Conservation (phyloP, 805 yeast species). For the Hanseniaspora meyeri region DNA sequence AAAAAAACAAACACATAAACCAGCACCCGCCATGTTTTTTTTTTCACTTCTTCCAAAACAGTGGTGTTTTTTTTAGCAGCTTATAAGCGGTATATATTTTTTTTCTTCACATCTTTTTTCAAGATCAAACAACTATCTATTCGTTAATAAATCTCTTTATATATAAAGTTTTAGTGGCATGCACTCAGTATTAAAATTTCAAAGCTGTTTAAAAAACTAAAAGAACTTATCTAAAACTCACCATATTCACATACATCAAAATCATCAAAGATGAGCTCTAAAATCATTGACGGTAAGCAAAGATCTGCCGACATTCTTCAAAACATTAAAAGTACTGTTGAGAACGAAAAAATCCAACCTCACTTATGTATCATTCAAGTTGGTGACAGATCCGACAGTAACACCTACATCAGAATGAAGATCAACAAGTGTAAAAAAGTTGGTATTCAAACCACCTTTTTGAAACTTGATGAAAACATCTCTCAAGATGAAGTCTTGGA, state of each 20-base stretch:
- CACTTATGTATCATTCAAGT: constrained; percentile 76
- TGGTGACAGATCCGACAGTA: constrained; percentile 79
- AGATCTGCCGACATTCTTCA: constrained; percentile 12
- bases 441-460: constrained; percentile 53
- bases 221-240: too few relatives aligned
- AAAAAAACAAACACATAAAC: not conserved
- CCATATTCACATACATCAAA: not conserved
- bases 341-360: constrained; percentile 46
- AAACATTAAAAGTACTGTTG: constrained; percentile 6
- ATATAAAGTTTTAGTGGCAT: too few relatives aligned
- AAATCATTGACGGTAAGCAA: constrained; percentile 14
- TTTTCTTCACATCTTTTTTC: not conserved
- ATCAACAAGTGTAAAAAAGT: constrained; percentile 81
- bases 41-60: not conserved
- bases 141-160: too few relatives aligned
- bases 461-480: constrained; percentile 47
- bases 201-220: too few relatives aligned
- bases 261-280: not conserved
- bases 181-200: too few relatives aligned
- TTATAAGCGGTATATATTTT: not conserved
- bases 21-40: too few relatives aligned
- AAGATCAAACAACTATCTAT: too few relatives aligned
- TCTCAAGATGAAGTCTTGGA: constrained; percentile 46
- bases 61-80: not conserved
- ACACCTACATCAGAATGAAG: constrained; percentile 85